A percentile compares a stretch with the other conserved stretches of the same genome.
These are phyloP conservation scores for Vigna nakashimae DNA, from an alignment of 306 rosid genomes.

Conservation along the genomic window DNA sequence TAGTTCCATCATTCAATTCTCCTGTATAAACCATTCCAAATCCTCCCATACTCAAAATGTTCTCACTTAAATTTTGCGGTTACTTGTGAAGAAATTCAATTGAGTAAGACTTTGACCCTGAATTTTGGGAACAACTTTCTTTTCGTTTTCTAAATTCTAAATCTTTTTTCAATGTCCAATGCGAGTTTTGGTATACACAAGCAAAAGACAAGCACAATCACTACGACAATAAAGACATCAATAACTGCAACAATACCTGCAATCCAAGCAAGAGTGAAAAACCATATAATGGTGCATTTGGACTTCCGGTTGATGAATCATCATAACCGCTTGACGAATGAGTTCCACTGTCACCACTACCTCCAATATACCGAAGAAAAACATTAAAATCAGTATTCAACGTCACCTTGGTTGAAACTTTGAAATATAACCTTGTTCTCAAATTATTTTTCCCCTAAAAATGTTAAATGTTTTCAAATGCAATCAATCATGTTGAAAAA, in stretches of 20 bases:
- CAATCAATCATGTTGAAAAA: not conserved
- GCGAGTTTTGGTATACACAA: no score
- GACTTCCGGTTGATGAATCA: not conserved
- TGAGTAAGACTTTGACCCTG: no score
- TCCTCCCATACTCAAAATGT: not conserved
- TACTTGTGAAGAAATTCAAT: no score
- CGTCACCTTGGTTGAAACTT: constrained; percentile 56
- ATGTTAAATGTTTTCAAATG: not conserved
- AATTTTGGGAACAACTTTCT: no score
- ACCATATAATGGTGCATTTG: not conserved
- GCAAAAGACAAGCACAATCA: no score
- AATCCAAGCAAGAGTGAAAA: not conserved
- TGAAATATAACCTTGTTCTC: constrained; percentile 73
- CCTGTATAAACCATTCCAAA: constrained; percentile 87
- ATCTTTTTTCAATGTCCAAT: no score
- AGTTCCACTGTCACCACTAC: constrained; percentile 48
- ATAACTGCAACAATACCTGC: not conserved
- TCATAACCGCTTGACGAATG: not conserved
- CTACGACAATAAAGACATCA: no score
- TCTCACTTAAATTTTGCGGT: no score
- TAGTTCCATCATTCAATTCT: constrained; percentile 80
- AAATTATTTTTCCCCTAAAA: constrained; percentile 20
- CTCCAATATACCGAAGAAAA: constrained; percentile 57
- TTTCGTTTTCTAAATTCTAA: no score
- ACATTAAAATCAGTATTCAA: constrained; percentile 54